Percentiles rank a stretch among this genome's conserved stretches.
These are phyloP conservation scores for Diaporthe eres DNA, from an alignment of 2,329 filamentous ascomycete genomes.

Conservation along the genomic window DNA sequence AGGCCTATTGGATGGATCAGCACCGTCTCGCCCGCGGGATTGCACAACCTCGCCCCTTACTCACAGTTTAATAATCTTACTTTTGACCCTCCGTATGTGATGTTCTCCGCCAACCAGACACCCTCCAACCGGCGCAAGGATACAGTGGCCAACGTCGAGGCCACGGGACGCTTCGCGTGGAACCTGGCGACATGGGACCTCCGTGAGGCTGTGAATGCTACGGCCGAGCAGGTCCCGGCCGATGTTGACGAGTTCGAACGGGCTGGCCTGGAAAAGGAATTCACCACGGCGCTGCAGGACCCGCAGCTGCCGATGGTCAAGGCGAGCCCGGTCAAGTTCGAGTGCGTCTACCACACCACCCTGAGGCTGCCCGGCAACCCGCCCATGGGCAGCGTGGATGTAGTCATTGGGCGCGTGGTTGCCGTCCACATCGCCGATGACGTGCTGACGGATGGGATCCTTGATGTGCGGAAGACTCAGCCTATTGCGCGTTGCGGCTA, in stretches of 20 bases:
- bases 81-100: conserved; percentile 74
- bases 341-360: conserved; percentile 70
- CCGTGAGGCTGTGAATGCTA: conserved; percentile 68
- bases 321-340: conserved; percentile 69
- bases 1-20: conserved; percentile 76
- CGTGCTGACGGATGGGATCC: conserved; percentile 66
- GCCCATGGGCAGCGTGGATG: conserved; percentile 69
- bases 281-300: conserved; percentile 50
- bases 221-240: conserved; percentile 63
- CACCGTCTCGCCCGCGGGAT: conserved; percentile 61
- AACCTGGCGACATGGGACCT: conserved; percentile 71
- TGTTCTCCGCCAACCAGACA: conserved; percentile 73
- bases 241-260: conserved; percentile 69
- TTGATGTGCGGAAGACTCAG: conserved; percentile 69
- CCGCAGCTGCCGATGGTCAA: conserved; percentile 64
- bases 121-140: conserved; percentile 63
- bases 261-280: conserved; percentile 64
- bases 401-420: conserved; percentile 70
- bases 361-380: conserved; percentile 68
- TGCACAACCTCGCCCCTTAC: conserved; percentile 72
- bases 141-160: conserved; percentile 69
- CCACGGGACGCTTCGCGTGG: conserved; percentile 70
- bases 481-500: conserved; percentile 74
- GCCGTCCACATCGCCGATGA: conserved; percentile 70
- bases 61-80: conserved; percentile 75